Evolutionary conservation across 2,329 filamentous ascomycete species (phyloP).

Genomic region (Cytospora schulzeri): DNA sequence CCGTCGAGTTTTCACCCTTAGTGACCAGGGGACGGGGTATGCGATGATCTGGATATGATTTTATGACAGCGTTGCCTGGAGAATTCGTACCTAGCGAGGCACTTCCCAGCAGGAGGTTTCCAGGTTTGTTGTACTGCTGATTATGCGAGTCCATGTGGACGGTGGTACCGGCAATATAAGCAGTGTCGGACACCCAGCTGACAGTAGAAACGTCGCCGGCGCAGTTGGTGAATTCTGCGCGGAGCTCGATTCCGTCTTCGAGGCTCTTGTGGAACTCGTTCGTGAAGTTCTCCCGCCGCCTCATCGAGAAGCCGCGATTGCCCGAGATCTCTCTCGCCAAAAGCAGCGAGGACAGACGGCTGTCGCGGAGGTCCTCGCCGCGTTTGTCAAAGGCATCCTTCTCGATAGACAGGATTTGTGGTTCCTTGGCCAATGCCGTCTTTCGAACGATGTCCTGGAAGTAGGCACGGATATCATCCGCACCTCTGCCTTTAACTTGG

Average conservation of each 20-base stretch:
- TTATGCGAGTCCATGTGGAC: constrained; percentile 65
- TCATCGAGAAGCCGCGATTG: constrained; percentile 45
- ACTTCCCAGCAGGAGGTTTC: constrained; percentile 55
- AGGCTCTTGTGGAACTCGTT: constrained; percentile 46
- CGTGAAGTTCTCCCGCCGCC: constrained; percentile 47
- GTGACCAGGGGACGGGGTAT: constrained; percentile 56
- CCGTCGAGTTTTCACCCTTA: constrained; percentile 56
- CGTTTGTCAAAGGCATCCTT: constrained; percentile 36
- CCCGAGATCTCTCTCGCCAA: constrained; percentile 54
- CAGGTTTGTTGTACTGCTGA: constrained; percentile 67
- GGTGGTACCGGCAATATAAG: constrained; percentile 63
- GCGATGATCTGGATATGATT: constrained; percentile 58
- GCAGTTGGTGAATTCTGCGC: constrained; percentile 61
- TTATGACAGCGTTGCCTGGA: constrained; percentile 44
- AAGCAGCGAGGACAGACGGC: constrained; percentile 45
- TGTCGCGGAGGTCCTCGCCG: constrained; percentile 34
- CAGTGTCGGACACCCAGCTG: constrained; percentile 56
- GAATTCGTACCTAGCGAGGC: constrained; percentile 45
- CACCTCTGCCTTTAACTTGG: constrained; percentile 32
- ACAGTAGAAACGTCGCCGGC: constrained; percentile 63
- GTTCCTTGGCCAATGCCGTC: constrained; percentile 30
- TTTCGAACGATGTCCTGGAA: constrained; percentile 38
- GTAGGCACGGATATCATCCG: constrained; percentile 41
- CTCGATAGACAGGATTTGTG: constrained; percentile 37
- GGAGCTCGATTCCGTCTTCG: constrained; percentile 55